Conservation (phyloP, 441 rosid species). For the Populus hybrid region DNA sequence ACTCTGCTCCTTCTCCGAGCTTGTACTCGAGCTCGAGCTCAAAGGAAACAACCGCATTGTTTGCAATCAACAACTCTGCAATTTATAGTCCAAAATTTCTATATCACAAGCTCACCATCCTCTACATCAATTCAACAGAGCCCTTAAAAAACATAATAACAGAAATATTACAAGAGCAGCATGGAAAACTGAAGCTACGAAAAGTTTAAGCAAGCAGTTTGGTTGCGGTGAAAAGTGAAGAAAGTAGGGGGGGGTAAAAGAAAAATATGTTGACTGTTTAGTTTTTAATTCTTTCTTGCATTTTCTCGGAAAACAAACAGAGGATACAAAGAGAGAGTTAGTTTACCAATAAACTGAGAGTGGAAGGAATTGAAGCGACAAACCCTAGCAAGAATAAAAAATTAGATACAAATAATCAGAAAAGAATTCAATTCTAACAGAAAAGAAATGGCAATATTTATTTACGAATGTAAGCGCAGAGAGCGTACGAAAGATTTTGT, state of each 20-base stretch:
- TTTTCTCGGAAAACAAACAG: conserved; percentile 20
- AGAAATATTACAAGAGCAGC: background rate
- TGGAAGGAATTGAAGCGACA: conserved; percentile 9
- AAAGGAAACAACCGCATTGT: conserved; percentile 73
- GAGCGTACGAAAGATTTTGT: conserved; percentile 10
- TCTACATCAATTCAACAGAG: conserved; percentile 11
- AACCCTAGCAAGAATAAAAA: conserved; percentile 2
- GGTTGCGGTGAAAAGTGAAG: background rate
- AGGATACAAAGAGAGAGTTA: background rate
- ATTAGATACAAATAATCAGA: background rate
- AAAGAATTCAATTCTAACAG: background rate
- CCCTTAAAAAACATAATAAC: background rate
- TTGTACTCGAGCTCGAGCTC: conserved; percentile 35
- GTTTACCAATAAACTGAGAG: conserved; percentile 9
- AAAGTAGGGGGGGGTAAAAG: too few species aligned
- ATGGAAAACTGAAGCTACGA: background rate
- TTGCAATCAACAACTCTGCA: conserved; percentile 13
- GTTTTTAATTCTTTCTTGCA: background rate
- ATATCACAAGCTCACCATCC: conserved; percentile 37
- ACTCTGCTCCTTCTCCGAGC: conserved; percentile 39
- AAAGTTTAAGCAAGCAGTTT: background rate
- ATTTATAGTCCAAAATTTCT: conserved; percentile 17
- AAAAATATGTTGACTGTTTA: background rate
- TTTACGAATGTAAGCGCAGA: background rate
- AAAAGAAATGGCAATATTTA: background rate